Conservation (phyloP, 306 rosid genomes). For the Hippophae rhamnoides region DNA sequence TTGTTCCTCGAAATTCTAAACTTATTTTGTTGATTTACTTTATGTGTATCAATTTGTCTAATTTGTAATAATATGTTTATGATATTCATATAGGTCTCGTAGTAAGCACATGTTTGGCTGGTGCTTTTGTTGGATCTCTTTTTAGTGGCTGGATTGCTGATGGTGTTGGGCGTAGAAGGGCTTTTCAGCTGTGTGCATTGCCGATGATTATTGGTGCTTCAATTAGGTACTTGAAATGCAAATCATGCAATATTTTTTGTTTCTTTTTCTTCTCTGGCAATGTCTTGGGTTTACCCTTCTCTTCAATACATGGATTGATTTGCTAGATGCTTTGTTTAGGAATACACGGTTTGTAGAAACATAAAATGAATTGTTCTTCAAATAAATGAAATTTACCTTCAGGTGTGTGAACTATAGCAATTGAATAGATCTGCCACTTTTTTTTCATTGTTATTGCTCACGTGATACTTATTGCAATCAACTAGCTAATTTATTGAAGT, state of each 20-base stretch:
- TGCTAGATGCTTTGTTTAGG: no score
- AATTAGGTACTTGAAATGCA: conserved; percentile 41
- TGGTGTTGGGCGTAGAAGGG: conserved; percentile 77
- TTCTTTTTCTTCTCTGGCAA: neutral
- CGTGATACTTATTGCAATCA: no score
- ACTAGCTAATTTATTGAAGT: no score
- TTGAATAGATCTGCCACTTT: no score
- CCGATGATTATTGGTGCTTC: conserved; percentile 82
- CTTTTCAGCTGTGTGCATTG: conserved; percentile 75
- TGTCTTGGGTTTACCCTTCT: no score
- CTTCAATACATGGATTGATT: no score
- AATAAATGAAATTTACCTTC: no score
- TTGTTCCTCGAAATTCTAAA: neutral
- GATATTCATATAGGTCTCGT: conserved; percentile 62
- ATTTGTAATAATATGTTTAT: conserved; percentile 9
- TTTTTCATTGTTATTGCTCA: no score
- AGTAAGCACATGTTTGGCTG: conserved; percentile 83
- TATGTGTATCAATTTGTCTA: conserved; percentile 6
- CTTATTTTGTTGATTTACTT: neutral
- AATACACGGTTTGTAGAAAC: no score
- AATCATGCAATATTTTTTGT: neutral
- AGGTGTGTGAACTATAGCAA: no score
- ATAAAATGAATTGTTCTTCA: no score
- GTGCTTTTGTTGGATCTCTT: conserved; percentile 71
- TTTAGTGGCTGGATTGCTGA: conserved; percentile 74